phyloP scores from a whole-genome alignment of 192 early-diverging fungal genomes.

The Coemansia asiatica region DNA sequence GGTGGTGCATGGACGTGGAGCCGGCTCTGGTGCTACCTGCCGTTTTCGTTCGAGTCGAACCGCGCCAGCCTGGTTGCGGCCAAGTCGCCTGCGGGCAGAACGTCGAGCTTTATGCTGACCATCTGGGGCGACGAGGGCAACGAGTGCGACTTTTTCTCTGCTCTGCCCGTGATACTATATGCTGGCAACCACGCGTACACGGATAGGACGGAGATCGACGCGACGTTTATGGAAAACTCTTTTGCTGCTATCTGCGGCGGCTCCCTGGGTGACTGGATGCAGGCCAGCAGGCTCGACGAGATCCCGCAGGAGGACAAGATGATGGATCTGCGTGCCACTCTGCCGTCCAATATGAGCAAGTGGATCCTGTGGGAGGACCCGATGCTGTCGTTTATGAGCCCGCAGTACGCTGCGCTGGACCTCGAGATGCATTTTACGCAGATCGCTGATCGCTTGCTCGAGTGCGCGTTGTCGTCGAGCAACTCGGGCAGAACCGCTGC shows the following conservation, averaged over 20 bases:
- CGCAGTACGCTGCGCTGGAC: slow-evolving; percentile 71
- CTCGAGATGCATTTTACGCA: slow-evolving; percentile 67
- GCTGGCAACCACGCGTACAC: slow-evolving; percentile 78
- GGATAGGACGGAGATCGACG: slow-evolving; percentile 61
- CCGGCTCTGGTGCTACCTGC: slow-evolving; percentile 77
- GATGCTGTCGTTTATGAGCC: slow-evolving; percentile 71
- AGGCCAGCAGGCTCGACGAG: slow-evolving; percentile 59
- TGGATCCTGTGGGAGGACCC: slow-evolving; percentile 87
- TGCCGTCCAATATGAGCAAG: slow-evolving; percentile 75
- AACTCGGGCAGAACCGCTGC: slow-evolving; percentile 18
- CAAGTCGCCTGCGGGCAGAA: slow-evolving; percentile 58
- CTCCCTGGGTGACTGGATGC: slow-evolving; percentile 73
- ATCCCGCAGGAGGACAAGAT: slow-evolving; percentile 45
- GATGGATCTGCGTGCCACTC: slow-evolving; percentile 57
- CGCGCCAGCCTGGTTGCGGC: slow-evolving; percentile 71
- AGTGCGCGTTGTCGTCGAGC: slow-evolving; percentile 46
- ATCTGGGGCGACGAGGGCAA: slow-evolving; percentile 92
- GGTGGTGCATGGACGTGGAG: slow-evolving; percentile 83
- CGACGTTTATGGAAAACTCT: slow-evolving; percentile 56
- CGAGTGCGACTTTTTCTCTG: slow-evolving; percentile 83
- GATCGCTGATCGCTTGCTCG: slow-evolving; percentile 56
- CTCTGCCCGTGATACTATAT: slow-evolving; percentile 75
- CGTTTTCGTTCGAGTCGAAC: slow-evolving; percentile 76
- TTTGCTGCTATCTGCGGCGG: slow-evolving; percentile 83
- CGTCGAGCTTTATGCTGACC: slow-evolving; percentile 77